Percentiles rank a stretch among this genome's conserved stretches.
Conservation (phyloP, 2,329 filamentous ascomycete genomes). For the Calonectria leucothoes region DNA sequence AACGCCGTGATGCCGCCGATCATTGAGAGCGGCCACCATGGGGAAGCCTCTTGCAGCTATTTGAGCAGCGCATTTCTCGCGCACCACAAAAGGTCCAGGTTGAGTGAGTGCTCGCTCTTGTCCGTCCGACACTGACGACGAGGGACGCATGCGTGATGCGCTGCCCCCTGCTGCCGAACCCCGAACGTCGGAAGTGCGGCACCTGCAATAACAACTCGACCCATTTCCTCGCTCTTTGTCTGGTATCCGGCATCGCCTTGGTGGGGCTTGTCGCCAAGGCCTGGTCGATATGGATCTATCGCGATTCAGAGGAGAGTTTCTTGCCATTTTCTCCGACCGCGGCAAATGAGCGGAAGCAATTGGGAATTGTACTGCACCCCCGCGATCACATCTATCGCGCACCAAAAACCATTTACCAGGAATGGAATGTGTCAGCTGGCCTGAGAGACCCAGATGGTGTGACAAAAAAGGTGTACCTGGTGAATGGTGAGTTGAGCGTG, state of each 20-base stretch:
- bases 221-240: not conserved
- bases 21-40: not conserved
- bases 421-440: not conserved
- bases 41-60: not conserved
- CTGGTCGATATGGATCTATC: not conserved
- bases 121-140: not conserved
- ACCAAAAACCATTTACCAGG: not conserved
- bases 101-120: too few species aligned
- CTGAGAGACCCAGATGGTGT: conserved; percentile 19
- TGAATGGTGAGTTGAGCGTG: conserved; percentile 31
- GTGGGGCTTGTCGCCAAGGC: not conserved
- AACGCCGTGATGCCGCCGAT: not conserved
- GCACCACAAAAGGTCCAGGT: not conserved
- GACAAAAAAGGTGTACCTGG: conserved; percentile 39
- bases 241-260: not conserved
- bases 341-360: not conserved
- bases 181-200: not conserved
- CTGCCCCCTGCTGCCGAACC: not conserved
- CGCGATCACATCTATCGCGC: not conserved
- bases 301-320: not conserved
- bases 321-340: not conserved
- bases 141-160: not conserved
- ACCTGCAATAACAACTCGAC: not conserved
- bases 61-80: not conserved
- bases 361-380: not conserved